Evolutionary conservation across 331 rosid genomes (phyloP), one percentile per base, ranked within the genome.

Genomic region (Erythrophleum ivorense): DNA sequence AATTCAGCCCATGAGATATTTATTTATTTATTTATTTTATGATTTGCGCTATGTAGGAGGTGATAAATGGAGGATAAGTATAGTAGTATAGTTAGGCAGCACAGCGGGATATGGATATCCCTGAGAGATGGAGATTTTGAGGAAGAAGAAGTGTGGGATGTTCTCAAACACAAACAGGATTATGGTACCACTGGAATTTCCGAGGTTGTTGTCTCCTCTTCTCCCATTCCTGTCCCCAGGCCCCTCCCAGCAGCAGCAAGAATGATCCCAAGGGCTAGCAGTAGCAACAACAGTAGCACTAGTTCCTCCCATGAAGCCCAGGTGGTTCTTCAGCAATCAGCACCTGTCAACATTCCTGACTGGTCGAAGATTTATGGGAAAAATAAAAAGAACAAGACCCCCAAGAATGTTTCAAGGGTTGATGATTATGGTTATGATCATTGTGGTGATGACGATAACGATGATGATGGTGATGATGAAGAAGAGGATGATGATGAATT

Each of bases 41-140:
- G 18, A 72, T 67, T 72, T 72, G 79, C 58, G 71, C 34, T 68
- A 4, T 82, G 83, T 75, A 91, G 89, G 84, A 70, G 75, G 64
- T 78, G 50, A 38, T 33, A 70, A 71, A 91, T 91, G 98, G 95
- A 81, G 57, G 79, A 85, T 7, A 89, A 82, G 71, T 76, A 86
- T 77, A 77, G 83, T 19, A 67, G 80, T 33, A 71, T 91, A 50
- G 24, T 34, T 21, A 88, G 91, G 86, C 91, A 89, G 78, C 78
- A 58, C 55, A 92, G 90, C 82, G 92, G 85, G 24, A 79, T 90
- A 76, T 94, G 98, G 98, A 89, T 89, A 84, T 89, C 94, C 5
- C 82, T 92, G 40, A 92, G 91, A 81, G 93, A 94, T 80, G 98
- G 91, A 66, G 98, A 94, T 31, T 94, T 91, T 83, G 97, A 94